These are phyloP conservation scores for Ophiostoma australiae DNA, from an alignment of 2,329 filamentous ascomycete genomes.

Conservation along the genomic window DNA sequence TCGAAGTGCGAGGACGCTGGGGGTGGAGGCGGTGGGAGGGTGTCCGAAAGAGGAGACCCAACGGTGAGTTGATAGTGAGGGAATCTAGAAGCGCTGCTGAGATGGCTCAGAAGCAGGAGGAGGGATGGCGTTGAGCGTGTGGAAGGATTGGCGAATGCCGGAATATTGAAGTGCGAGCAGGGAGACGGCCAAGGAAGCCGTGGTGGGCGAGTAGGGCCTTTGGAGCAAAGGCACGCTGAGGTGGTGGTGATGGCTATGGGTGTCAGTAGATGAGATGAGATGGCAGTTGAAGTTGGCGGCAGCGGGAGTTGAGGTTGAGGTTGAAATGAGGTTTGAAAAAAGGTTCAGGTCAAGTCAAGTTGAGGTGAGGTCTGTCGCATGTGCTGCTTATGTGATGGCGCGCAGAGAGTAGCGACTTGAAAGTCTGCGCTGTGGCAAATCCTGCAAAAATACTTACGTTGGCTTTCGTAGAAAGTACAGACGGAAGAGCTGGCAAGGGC, in stretches of 20 bases:
- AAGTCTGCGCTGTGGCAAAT: conserved; percentile 4
- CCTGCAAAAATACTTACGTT: not conserved
- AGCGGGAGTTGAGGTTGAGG: not conserved
- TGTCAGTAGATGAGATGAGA: not conserved
- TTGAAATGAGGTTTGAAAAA: not conserved
- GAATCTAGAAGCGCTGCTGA: conserved; percentile 43
- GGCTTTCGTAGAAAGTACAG: not conserved
- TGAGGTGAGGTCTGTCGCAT: not conserved
- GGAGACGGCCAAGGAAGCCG: conserved; percentile 59
- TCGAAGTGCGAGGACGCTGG: conserved; percentile 62
- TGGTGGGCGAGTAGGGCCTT: conserved; percentile 52
- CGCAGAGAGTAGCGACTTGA: not conserved
- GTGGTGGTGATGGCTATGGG: not conserved
- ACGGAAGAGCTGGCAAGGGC: not conserved
- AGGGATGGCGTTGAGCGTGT: conserved; percentile 62
- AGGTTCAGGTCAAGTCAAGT: not conserved
- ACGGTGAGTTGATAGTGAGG: conserved; percentile 27
- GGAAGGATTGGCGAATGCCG: conserved; percentile 58
- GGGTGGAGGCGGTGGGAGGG: conserved; percentile 45
- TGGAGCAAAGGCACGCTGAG: conserved; percentile 58
- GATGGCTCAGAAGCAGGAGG: conserved; percentile 51
- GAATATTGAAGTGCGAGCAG: conserved; percentile 66
- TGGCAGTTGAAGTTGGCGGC: not conserved
- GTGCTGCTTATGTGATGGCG: not conserved
- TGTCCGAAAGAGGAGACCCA: conserved; percentile 49